Base-by-base conservation (phyloP, 2,329 filamentous ascomycete species). In the Microcera coccophila region DNA sequence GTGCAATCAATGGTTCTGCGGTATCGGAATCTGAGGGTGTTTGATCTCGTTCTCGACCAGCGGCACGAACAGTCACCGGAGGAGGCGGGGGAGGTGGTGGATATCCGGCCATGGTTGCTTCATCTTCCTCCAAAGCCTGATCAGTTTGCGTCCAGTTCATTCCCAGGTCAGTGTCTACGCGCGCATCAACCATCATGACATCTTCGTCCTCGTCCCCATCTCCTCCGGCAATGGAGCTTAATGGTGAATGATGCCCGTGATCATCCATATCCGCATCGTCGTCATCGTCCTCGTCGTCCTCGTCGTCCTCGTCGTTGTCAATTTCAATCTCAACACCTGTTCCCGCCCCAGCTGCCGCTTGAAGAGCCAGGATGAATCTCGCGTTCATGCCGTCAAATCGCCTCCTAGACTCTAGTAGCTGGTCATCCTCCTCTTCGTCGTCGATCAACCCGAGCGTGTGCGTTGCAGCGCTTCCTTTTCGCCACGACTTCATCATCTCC, bases 401-500 rank as follows among this genome's bases (percentile, higher is more conserved):
- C 5, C 49, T 50, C 28, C 59, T 53, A 1, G 55, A 67, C 4
- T 70, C 67, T 21, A 71, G 68, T 11, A 71, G 67, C 41, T 75
- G 73, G 3, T 75, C 67, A 24, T 75, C 73, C 39, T 73, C 70
- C 12, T 73, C 71, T 38, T 70, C 64, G 20, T 69, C 68, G 28
- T 70, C 71, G 26, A 70, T 72, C 5, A 68, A 31, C 3, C 66
- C 65, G 16, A 58, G 29, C 16, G 82, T 84, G 62, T 97, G 91
- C 34, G 77, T 84, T 5, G 85, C 93, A 42, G 81, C 78, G 60
- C 93, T 97, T 5, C 93, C 93, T 52, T 85, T 80, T 22, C 83
- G 80, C 93, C 93, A 98, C 2, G 86, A 79, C 53, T 84, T 85
- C 47, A 98, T 79, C 58, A 97, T 78, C 64, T 98, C 89, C 63